Percentiles rank a stretch among this genome's conserved stretches.
Conservation (phyloP, 108 stramenopile species). For the Aurantiochytrium sp. region DNA sequence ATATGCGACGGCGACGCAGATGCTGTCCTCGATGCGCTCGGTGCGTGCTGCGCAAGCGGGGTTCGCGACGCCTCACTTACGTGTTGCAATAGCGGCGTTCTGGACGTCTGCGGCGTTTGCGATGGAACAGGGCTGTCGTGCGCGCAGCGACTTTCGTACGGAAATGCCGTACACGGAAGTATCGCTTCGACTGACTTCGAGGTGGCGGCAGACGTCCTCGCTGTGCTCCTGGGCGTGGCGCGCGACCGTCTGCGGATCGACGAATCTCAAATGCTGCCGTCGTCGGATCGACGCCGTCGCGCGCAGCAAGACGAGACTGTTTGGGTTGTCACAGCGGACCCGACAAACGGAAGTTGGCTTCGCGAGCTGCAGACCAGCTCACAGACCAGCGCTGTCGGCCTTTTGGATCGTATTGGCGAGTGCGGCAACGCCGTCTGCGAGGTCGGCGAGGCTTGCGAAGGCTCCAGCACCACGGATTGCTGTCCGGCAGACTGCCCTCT, state of each 20-base stretch:
- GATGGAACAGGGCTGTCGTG: background rate
- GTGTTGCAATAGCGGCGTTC: background rate
- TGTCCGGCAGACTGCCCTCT: background rate
- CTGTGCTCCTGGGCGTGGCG: background rate
- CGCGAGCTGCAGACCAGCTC: background rate
- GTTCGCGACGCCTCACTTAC: background rate
- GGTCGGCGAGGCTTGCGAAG: background rate
- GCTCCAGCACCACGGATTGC: background rate
- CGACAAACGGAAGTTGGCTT: background rate
- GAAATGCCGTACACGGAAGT: background rate
- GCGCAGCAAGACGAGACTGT: background rate
- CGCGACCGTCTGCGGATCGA: background rate
- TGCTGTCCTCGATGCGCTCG: background rate
- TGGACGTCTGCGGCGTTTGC: slow-evolving; percentile 1
- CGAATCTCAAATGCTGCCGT: background rate
- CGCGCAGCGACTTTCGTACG: background rate
- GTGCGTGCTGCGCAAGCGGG: background rate
- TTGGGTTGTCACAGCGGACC: background rate
- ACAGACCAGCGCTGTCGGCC: background rate
- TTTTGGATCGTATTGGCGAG: background rate
- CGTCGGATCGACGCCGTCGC: too few relatives aligned
- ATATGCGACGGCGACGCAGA: background rate
- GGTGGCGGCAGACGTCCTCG: background rate
- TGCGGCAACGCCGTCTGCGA: background rate
- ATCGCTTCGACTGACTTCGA: background rate